A percentile compares a stretch with the other conserved stretches of the same genome.
Conservation (phyloP, 176 grass and related monocot species). For the Bromus sterilis region DNA sequence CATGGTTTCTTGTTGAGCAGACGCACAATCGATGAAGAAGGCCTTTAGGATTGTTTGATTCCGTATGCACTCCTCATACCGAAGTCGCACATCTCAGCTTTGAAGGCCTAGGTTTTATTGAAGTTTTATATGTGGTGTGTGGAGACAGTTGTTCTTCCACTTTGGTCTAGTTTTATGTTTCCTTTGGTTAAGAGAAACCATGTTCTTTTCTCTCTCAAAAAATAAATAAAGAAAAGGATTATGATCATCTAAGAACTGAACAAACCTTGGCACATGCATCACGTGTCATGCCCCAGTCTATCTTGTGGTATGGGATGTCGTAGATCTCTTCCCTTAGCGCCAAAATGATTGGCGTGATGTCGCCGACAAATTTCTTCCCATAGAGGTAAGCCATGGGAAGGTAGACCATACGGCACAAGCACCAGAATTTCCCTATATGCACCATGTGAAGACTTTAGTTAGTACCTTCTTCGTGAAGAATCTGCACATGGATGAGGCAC, state of each 20-base stretch:
- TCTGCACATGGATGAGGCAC: not conserved
- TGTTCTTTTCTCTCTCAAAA: too few relatives aligned
- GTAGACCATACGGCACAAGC: constrained; percentile 53
- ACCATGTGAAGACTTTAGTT: not conserved
- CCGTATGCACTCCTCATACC: too few relatives aligned
- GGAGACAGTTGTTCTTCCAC: too few relatives aligned
- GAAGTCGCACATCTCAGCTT: too few relatives aligned
- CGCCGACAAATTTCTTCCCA: constrained; percentile 50
- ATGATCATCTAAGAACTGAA: not conserved
- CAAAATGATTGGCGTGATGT: constrained; percentile 33
- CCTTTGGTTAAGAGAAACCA: too few relatives aligned
- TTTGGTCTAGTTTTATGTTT: too few relatives aligned
- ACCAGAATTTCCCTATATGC: constrained; percentile 62
- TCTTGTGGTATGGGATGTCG: not conserved
- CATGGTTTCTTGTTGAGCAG: too few relatives aligned
- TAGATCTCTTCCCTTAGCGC: constrained; percentile 48
- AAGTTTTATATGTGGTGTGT: too few relatives aligned
- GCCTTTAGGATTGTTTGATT: too few relatives aligned
- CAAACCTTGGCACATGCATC: constrained; percentile 54
- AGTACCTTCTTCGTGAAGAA: not conserved
- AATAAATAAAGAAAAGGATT: too few relatives aligned
- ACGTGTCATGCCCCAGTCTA: constrained; percentile 48
- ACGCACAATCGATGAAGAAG: too few relatives aligned
- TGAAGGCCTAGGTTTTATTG: too few relatives aligned
- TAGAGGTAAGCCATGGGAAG: constrained; percentile 74